Conservation (phyloP, 106 monocot genomes). For the Apostasia ramifera region DNA sequence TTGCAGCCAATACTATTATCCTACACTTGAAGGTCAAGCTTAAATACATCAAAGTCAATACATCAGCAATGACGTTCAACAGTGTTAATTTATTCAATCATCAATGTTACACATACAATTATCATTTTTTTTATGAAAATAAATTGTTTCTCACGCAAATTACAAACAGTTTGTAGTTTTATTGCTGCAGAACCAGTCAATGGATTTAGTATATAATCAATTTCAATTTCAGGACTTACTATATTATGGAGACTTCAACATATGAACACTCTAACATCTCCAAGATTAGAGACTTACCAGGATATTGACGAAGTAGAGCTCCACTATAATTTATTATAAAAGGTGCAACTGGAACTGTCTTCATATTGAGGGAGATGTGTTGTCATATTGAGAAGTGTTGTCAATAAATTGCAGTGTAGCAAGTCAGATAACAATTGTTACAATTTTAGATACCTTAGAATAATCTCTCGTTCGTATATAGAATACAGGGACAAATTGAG, state of each 20-base stretch:
- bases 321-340: conserved; percentile 88
- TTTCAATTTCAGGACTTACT: too few relatives aligned
- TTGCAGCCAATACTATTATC: too few relatives aligned
- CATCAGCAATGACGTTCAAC: too few relatives aligned
- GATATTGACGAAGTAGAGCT: conserved; percentile 91
- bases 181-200: background rate
- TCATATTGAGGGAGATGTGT: conserved; percentile 17
- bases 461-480: conserved; percentile 90
- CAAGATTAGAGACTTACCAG: conserved; percentile 38
- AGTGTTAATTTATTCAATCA: too few relatives aligned
- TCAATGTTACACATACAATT: too few relatives aligned
- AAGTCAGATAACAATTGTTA: background rate
- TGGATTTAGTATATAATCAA: too few relatives aligned
- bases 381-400: background rate
- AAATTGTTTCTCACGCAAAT: too few relatives aligned
- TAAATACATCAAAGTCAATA: too few relatives aligned
- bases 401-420: conserved; percentile 11
- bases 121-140: too few relatives aligned
- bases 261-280: background rate
- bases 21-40: too few relatives aligned
- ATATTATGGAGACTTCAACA: background rate
- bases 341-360: conserved; percentile 94
- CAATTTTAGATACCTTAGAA: conserved; percentile 66
- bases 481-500: conserved; percentile 86
- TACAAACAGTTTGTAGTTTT: background rate